Evolutionary conservation across 2,329 filamentous ascomycete species (phyloP).

Genomic region (Curvularia sp.): DNA sequence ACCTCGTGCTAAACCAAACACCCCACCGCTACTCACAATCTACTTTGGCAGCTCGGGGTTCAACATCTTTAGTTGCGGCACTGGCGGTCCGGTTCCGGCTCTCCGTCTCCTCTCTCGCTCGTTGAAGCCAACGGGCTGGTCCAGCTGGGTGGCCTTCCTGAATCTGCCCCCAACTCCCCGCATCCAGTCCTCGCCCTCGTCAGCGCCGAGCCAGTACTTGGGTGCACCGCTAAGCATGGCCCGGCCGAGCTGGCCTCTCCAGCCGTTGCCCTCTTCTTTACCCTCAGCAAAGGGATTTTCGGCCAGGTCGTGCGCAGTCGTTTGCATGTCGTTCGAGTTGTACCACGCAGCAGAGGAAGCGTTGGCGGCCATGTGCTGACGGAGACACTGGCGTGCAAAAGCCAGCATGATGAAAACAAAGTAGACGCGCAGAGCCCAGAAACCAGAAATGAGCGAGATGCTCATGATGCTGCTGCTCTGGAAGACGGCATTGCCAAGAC

Average conservation of each 20-base stretch:
- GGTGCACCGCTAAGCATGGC: constrained; percentile 76
- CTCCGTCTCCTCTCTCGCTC: constrained; percentile 68
- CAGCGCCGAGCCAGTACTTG: constrained; percentile 80
- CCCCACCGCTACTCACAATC: not conserved
- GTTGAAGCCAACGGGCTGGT: constrained; percentile 54
- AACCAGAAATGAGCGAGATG: constrained; percentile 74
- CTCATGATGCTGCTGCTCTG: constrained; percentile 74
- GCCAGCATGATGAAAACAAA: constrained; percentile 84
- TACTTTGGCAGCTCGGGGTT: constrained; percentile 33
- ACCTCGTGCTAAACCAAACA: not conserved
- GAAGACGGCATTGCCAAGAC: constrained; percentile 69
- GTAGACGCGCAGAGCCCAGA: constrained; percentile 81
- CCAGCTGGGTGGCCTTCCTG: constrained; percentile 54
- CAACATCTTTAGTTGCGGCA: constrained; percentile 41
- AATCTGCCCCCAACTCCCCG: constrained; percentile 68
- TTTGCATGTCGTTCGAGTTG: constrained; percentile 44
- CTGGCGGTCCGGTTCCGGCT: constrained; percentile 65
- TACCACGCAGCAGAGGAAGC: constrained; percentile 55
- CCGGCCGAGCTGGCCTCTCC: constrained; percentile 79
- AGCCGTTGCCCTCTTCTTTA: constrained; percentile 77
- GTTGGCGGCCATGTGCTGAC: constrained; percentile 66
- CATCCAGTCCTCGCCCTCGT: constrained; percentile 72
- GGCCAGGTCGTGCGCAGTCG: constrained; percentile 57
- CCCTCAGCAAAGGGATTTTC: constrained; percentile 74
- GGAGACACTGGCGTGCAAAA: constrained; percentile 78